Evolutionary conservation across 2,329 filamentous ascomycete genomes (phyloP).

Genomic region (Tolypocladium guangdongense): DNA sequence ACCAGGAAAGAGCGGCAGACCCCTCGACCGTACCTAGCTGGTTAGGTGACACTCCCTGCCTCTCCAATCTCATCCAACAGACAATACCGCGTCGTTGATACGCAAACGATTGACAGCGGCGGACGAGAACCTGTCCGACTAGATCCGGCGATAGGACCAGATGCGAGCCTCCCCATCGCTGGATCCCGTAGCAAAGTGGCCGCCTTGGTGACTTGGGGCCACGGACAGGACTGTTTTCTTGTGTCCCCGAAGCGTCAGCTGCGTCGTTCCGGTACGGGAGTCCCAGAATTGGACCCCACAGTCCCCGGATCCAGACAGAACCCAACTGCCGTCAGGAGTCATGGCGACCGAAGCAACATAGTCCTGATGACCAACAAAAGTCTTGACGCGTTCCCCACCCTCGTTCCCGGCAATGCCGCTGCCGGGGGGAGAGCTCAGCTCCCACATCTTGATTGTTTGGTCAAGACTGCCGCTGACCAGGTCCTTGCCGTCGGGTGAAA

Average conservation of each 20-base stretch:
- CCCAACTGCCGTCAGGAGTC: slow-evolving; percentile 89
- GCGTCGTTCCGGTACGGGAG: slow-evolving; percentile 79
- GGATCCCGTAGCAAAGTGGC: slow-evolving; percentile 88
- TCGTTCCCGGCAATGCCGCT: slow-evolving; percentile 58
- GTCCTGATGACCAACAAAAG: slow-evolving; percentile 95
- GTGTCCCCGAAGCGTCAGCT: slow-evolving; percentile 97
- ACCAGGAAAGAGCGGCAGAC: too few relatives aligned
- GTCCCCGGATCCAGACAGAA: slow-evolving; percentile 94
- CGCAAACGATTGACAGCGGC: too few relatives aligned
- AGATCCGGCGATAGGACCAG: slow-evolving; percentile 66
- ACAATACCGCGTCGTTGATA: too few relatives aligned
- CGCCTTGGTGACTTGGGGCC: slow-evolving; percentile 78
- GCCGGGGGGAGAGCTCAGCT: slow-evolving; percentile 64
- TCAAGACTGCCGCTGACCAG: slow-evolving; percentile 91
- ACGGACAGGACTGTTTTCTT: slow-evolving; percentile 99
- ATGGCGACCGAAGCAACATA: slow-evolving; percentile 94
- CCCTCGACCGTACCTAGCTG: too few relatives aligned
- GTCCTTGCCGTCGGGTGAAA: slow-evolving; percentile 84
- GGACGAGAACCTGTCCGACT: slow-evolving; percentile 7
- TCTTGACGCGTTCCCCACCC: slow-evolving; percentile 87
- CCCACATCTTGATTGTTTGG: slow-evolving; percentile 99
- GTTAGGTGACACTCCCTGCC: too few relatives aligned
- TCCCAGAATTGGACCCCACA: slow-evolving; percentile 99
- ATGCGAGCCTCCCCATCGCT: slow-evolving; percentile 97
- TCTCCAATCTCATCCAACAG: too few relatives aligned